Evolutionary conservation across 495 filamentous ascomycete species (phyloP), one percentile per base, ranked within the genome.

Genomic region (Evansstolkia leycettana): DNA sequence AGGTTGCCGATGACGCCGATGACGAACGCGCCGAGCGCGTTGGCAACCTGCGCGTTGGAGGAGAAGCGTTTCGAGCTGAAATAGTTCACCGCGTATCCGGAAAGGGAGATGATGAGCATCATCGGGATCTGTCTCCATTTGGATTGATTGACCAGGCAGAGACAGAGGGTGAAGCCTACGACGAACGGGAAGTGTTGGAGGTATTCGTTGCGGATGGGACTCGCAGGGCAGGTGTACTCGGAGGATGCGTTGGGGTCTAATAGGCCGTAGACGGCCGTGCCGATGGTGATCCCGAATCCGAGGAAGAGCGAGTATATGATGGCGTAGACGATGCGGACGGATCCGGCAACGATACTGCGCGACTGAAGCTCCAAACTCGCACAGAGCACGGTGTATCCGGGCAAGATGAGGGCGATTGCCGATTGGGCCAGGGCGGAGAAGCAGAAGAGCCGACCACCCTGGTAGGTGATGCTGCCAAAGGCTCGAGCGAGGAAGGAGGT

Each of bases 241-340:
- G 76, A 80, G 2, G 81, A 77, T 10, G 89, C 89, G 18, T 82
- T 63, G 2, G 63, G 26, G 55, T 93, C 84, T 36, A 94, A 66
- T 14, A 87, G 65, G 13, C 89, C 90, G 47, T 92, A 94, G 6
- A 96, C 67, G 2, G 82, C 82, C 0, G 89, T 89, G 17, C 89
- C 89, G 24, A 96, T 84, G 4, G 90, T 95, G 46, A 96, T 94
- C 5, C 89, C 90, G 47, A 89, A 95, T n/a, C 89, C 89, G 6
- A 96, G 78, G 57, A 95, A 93, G 1, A 95, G 67, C 0, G 88
- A 89, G 57, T 95, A 95, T 19, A 95, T 89, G 36, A 95, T 81
- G 6, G 89, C 85, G 43, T 95, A 94, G 5, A 96, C 84, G 80
- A 95, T 88, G 31, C 89, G 83, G 8, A 94, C 83, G 5, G 84